Evolutionary conservation across 148 eudicot genomes (phyloP).

Genomic region (Fagopyrum homotropicum): DNA sequence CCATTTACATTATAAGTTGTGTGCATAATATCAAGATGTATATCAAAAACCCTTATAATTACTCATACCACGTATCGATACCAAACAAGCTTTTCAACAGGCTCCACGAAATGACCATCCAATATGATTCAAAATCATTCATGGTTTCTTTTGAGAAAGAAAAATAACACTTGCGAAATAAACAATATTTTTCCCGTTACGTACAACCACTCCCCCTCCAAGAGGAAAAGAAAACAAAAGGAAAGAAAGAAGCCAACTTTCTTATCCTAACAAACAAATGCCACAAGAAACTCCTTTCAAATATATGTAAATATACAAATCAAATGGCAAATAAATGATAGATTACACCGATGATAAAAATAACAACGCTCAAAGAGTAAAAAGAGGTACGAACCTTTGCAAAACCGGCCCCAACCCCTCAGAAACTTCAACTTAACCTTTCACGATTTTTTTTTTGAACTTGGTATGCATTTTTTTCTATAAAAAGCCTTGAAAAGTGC

Average conservation of each 20-base stretch:
- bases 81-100: too few relatives aligned
- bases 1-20: too few relatives aligned
- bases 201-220: slow-evolving; percentile 5
- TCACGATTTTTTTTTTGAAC: neutral
- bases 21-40: too few relatives aligned
- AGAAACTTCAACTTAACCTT: neutral
- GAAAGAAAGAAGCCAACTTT: neutral
- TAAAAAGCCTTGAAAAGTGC: slow-evolving; percentile 2
- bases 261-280: neutral
- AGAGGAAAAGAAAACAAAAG: neutral
- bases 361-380: neutral
- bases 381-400: slow-evolving; percentile 14
- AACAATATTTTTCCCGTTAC: slow-evolving; percentile 6
- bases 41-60: too few relatives aligned
- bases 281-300: slow-evolving; percentile 9
- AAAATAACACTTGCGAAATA: neutral
- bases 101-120: neutral
- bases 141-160: neutral
- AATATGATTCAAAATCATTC: neutral
- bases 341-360: neutral
- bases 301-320: slow-evolving; percentile 13
- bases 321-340: slow-evolving; percentile 12
- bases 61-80: too few relatives aligned
- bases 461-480: slow-evolving; percentile 12
- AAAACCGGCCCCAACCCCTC: slow-evolving; percentile 8